These are phyloP conservation scores for Butyriboletus loyo DNA, from an alignment of 768 basidiomycete species.

Conservation along the genomic window DNA sequence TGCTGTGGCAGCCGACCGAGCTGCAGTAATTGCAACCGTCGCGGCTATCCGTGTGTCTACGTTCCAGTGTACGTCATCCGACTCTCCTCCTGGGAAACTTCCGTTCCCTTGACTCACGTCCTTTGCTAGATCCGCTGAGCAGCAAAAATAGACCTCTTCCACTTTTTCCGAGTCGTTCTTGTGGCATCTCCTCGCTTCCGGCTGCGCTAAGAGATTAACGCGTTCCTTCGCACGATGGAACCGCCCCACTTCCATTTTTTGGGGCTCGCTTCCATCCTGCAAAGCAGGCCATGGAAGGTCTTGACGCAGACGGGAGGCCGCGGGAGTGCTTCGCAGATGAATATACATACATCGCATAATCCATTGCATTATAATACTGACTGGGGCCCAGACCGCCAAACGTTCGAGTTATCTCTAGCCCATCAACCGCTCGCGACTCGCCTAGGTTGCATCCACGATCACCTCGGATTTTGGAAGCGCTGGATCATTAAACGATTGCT, in stretches of 20 bases:
- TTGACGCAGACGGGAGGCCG: conserved; percentile 11
- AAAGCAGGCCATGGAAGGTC: neutral
- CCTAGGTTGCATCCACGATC: conserved; percentile 19
- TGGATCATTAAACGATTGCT: conserved; percentile 23
- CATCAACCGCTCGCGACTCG: neutral
- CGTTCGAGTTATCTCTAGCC: neutral
- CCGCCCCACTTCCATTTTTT: conserved; percentile 8
- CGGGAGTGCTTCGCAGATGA: conserved; percentile 13
- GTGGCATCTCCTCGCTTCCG: conserved; percentile 21
- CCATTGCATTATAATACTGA: conserved; percentile 17
- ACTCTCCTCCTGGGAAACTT: conserved; percentile 3
- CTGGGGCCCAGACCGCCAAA: neutral
- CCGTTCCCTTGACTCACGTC: conserved; percentile 7
- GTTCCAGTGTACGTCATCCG: conserved; percentile 57
- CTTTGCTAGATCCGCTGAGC: conserved; percentile 24
- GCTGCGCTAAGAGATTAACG: conserved; percentile 10
- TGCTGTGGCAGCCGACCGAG: conserved; percentile 64
- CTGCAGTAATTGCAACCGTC: conserved; percentile 63
- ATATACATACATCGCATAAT: conserved; percentile 30
- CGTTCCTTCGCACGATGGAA: conserved; percentile 23
- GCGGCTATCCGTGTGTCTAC: conserved; percentile 58
- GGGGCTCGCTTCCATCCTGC: conserved; percentile 7
- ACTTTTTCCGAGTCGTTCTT: conserved; percentile 8
- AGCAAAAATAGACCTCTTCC: conserved; percentile 29
- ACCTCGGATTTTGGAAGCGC: conserved; percentile 22